Evolutionary conservation across 2,329 filamentous ascomycete species (phyloP), one percentile per base, ranked within the genome.

Genomic region (Alternaria gaisen): DNA sequence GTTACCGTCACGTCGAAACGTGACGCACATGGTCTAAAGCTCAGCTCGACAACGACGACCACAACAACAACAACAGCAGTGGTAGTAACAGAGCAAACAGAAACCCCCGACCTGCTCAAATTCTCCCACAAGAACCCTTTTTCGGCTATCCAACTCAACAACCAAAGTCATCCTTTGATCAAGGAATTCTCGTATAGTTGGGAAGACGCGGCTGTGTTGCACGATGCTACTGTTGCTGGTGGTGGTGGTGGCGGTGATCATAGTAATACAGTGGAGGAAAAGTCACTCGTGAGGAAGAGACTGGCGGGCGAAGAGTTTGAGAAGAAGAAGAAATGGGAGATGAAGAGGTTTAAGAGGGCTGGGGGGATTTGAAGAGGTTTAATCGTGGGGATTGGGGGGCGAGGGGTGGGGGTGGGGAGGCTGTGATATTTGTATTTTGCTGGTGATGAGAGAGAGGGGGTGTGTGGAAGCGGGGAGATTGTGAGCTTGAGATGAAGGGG

Each of bases 371-470:
- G 38, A 65, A 65, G 47, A 71, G 66, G 41, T 80, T 74, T 43
- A 80, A 80, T 58, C 64, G 73, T 3, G 78, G 77, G 0, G 72
- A 74, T 28, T 80, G 77, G 67, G 77, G 78, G 4, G 68, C 77
- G 8, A 74, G 73, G 73, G 58, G 72, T 53, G n/a, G 77, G 78
- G 0, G 60, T 79, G n/a, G 68, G 66, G 2, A 58, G 78, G 24
- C 54, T 79, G 3, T 80, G 64, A 61, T 8, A 9, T 24, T 24
- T 7, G 22, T 7, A 24, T 24, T 24, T 24, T 24, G 24, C 24
- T 24, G 24, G 1, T 24, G 24, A 24, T 24, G 24, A 24, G 24
- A 24, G 24, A 24, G 24, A 24, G 24, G 7, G 24, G 6, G 1
- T 24, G 24, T 2, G 24, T 24, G 24, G 7, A 24, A 5, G 24